Base-by-base conservation (phyloP, 768 basidiomycete genomes). In the Heimioporus sp. region DNA sequence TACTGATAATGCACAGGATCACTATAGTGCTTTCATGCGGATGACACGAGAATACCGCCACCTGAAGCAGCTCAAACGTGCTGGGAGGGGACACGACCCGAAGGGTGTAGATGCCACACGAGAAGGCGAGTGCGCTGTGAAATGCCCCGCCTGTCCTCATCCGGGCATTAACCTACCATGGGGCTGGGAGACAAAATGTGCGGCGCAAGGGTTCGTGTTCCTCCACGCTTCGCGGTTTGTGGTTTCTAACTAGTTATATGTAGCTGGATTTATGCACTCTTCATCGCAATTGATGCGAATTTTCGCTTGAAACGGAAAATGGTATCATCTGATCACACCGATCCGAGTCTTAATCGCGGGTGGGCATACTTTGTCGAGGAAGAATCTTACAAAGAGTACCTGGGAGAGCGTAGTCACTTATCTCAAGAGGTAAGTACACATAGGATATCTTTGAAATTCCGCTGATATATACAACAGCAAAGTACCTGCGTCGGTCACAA, bases 281-380 rank as follows among this genome's bases (percentile, higher is more conserved):
- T 65, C 21, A 9, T 69, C 2, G 63, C 65, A 2, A 56, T 64
- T 5, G 69, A 72, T 40, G 63, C 68, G 4, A 65, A 65, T 53
- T 70, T 72, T 43, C 54, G 57, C 1, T 40, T 68, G 32, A 67
- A 68, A 44, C 48, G 50, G 2, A 58, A 54, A 42, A 37, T 35
- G 3, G 56, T 61, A 0, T 61, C 48, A 1, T 58, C 35, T 4
- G 53, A 58, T 15, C 12, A 6, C 1, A 17, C 42, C 0, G 64
- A 69, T 44, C 61, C 67, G 0, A 51, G 56, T 9, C 58, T 69
- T 7, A 58, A 55, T 5, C 28, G 48, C 0, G 65, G 69, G 8
- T 57, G 43, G 49, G 51, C 53, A 2, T 68, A 66, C 31, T 63
- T 68, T 34, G 59, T 69, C 4, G 62, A 68, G 19, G 53, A 59